Percentiles rank a stretch among this genome's conserved stretches.
Conservation (phyloP, 305 asterid genomes). For the Caryopteris hybrid region DNA sequence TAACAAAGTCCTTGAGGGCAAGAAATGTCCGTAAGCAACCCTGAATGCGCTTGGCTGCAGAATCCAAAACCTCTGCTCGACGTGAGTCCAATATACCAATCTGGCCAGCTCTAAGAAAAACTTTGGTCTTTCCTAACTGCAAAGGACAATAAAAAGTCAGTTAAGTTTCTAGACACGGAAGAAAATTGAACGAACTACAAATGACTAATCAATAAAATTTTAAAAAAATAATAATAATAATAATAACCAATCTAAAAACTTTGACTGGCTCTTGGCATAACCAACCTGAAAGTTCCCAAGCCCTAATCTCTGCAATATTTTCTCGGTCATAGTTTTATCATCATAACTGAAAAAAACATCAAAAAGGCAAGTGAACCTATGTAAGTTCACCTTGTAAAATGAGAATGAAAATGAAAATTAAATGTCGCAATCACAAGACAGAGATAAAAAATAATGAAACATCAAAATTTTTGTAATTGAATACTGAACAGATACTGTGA, state of each 20-base stretch:
- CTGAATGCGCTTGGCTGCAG: constrained; percentile 84
- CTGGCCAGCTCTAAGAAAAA: constrained; percentile 98
- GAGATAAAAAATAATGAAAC: not conserved
- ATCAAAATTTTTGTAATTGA: not conserved
- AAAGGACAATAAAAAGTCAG: constrained; percentile 9
- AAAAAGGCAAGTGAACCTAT: constrained; percentile 18
- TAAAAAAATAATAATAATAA: no score
- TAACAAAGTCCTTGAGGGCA: constrained; percentile 60
- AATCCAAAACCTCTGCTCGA: constrained; percentile 87
- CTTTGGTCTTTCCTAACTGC: constrained; percentile 93
- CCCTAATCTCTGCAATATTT: constrained; percentile 74
- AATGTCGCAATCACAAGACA: constrained; percentile 15
- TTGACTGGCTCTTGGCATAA: constrained; percentile 18
- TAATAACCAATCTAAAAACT: not conserved
- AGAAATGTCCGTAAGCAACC: constrained; percentile 61
- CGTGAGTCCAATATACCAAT: constrained; percentile 83
- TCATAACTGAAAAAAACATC: constrained; percentile 65
- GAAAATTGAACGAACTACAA: constrained; percentile 11
- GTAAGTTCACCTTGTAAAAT: constrained; percentile 18
- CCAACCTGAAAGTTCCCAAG: constrained; percentile 94
- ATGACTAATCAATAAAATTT: not conserved
- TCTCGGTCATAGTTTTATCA: constrained; percentile 78
- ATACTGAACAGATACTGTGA: not conserved
- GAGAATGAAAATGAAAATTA: not conserved
- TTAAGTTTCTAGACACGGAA: constrained; percentile 13